Evolutionary conservation across 2,329 filamentous ascomycete species (phyloP).

Genomic region (Coniochaeta hoffmannii): DNA sequence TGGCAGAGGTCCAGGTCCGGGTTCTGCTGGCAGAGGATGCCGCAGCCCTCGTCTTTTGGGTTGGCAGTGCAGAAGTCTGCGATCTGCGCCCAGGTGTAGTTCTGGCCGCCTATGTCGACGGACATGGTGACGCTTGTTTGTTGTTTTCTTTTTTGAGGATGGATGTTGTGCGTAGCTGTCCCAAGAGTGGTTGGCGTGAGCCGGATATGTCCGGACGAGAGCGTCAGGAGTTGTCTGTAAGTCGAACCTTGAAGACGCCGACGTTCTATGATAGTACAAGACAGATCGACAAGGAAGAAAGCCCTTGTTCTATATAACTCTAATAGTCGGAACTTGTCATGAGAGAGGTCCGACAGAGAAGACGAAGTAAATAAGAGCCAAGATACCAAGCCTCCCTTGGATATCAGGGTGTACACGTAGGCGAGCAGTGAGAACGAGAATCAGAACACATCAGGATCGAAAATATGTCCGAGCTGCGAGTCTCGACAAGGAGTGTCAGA

Average conservation of each 20-base stretch:
- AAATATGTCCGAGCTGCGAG: background rate
- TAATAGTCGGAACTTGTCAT: background rate
- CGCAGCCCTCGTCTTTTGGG: background rate
- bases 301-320: no score
- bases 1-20: conserved; percentile 20
- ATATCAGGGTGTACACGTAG: background rate
- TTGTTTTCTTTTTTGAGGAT: background rate
- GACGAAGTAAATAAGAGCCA: background rate
- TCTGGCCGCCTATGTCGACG: background rate
- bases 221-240: no score
- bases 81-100: background rate
- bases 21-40: conserved; percentile 18
- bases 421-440: background rate
- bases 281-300: no score
- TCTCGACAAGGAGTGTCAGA: background rate
- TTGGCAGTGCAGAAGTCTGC: background rate
- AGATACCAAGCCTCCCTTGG: background rate
- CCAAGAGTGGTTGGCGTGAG: background rate
- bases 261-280: no score
- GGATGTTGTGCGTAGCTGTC: background rate
- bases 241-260: no score
- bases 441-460: background rate
- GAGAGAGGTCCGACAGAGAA: background rate
- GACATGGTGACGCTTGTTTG: background rate
- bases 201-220: background rate